Conservation (phyloP, 371 early-diverging fungal species). For the Mortierella sp. region DNA sequence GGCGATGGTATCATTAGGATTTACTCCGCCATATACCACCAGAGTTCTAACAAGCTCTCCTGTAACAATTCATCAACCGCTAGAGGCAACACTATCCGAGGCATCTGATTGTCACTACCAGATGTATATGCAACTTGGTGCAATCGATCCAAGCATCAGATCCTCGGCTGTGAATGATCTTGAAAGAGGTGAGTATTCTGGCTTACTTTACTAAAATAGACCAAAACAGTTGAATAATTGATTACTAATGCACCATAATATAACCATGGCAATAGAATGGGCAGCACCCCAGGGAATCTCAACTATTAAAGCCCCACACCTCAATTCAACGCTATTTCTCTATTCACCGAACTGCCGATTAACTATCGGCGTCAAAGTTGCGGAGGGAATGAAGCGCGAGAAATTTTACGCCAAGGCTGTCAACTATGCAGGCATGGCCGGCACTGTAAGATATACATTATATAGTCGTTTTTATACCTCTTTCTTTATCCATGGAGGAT, state of each 20-base stretch:
- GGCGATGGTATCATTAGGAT: not conserved
- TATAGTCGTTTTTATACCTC: not conserved
- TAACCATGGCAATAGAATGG: slow-evolving; percentile 59
- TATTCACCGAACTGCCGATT: slow-evolving; percentile 73
- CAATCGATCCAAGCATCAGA: slow-evolving; percentile 60
- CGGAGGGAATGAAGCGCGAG: slow-evolving; percentile 67
- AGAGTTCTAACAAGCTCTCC: not conserved
- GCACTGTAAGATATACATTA: slow-evolving; percentile 32
- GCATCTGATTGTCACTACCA: slow-evolving; percentile 68
- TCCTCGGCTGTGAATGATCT: slow-evolving; percentile 64
- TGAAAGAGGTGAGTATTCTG: slow-evolving; percentile 62
- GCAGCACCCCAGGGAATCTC: slow-evolving; percentile 66
- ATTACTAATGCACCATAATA: too few relatives aligned
- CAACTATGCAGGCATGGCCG: slow-evolving; percentile 70
- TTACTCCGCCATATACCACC: too few relatives aligned
- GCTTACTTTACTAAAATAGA: not conserved
- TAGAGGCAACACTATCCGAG: slow-evolving; percentile 58
- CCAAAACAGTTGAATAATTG: not conserved
- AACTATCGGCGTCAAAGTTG: slow-evolving; percentile 56
- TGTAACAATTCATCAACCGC: not conserved
- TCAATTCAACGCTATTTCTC: slow-evolving; percentile 63
- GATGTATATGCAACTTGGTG: slow-evolving; percentile 68
- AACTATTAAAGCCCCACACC: slow-evolving; percentile 64
- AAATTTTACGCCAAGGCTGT: slow-evolving; percentile 67
- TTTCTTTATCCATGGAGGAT: not conserved